A percentile compares a stretch with the other conserved stretches of the same genome.
Conservation (phyloP, 2,329 filamentous ascomycete species). For the Beauveria pseudobassiana region DNA sequence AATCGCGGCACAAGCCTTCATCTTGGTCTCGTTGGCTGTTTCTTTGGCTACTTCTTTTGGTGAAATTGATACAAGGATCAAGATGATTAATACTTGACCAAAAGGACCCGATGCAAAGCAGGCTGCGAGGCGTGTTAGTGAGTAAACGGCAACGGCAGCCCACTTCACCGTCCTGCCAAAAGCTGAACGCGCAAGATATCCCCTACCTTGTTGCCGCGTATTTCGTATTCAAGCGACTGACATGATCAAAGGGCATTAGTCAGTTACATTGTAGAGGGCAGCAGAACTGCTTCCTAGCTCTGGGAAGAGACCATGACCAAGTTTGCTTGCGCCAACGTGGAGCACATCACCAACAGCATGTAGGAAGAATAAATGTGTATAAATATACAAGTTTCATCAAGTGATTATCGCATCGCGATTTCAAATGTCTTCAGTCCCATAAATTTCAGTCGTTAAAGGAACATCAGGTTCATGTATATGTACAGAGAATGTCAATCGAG, state of each 20-base stretch:
- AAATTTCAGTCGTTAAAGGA: not conserved
- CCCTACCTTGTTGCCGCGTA: no score
- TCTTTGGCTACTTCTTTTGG: no score
- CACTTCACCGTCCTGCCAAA: no score
- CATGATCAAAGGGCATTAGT: not conserved
- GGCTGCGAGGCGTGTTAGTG: not conserved
- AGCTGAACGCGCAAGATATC: no score
- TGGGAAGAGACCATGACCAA: conserved; percentile 16
- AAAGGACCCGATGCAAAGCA: not conserved
- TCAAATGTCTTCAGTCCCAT: not conserved
- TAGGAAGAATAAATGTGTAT: not conserved
- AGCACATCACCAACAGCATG: not conserved
- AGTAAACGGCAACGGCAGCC: not conserved
- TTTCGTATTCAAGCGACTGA: not conserved
- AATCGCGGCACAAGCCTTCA: no score
- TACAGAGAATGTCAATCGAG: not conserved
- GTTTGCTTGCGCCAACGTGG: conserved; percentile 13
- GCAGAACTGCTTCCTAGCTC: conserved; percentile 3
- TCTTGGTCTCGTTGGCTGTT: no score
- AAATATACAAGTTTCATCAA: not conserved
- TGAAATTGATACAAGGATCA: no score
- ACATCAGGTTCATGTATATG: not conserved
- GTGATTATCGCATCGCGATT: not conserved
- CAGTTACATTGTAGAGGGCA: conserved; percentile 13
- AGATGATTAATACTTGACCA: not conserved